Conservation (phyloP, 192 early-diverging fungal species). For the Mortierella claussenii region DNA sequence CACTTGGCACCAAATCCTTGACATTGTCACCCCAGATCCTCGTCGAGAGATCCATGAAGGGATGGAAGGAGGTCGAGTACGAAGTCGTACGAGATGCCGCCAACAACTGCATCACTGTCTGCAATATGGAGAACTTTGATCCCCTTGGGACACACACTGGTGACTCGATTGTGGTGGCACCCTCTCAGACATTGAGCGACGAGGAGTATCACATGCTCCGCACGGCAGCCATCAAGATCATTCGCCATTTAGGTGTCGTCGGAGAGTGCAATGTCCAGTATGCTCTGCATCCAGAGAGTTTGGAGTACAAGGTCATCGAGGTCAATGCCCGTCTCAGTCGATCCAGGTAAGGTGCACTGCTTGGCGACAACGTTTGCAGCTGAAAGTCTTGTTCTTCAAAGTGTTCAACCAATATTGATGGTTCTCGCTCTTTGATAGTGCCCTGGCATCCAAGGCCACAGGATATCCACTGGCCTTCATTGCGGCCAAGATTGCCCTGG, state of each 20-base stretch:
- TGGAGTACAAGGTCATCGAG: constrained; percentile 96
- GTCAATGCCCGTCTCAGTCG: constrained; percentile 97
- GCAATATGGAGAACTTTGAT: constrained; percentile 99
- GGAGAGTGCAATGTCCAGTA: constrained; percentile 99
- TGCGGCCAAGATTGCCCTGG: constrained; percentile 97
- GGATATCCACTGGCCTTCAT: constrained; percentile 98
- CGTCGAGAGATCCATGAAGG: constrained; percentile 96
- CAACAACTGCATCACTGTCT: constrained; percentile 99
- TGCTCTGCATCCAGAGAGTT: constrained; percentile 87
- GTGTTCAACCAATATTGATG: no score
- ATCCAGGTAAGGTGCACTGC: constrained; percentile 45
- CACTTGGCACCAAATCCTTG: constrained; percentile 87
- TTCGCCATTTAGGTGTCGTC: constrained; percentile 95
- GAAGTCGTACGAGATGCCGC: constrained; percentile 97
- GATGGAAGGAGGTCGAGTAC: constrained; percentile 99
- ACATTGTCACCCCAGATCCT: constrained; percentile 92
- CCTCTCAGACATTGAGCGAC: constrained; percentile 95
- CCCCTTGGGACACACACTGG: constrained; percentile 98
- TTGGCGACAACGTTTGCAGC: constrained; percentile 1
- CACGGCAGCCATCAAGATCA: constrained; percentile 93
- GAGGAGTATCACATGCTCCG: constrained; percentile 97
- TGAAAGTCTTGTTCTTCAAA: no score
- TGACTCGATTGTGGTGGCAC: constrained; percentile 99
- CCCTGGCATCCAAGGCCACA: constrained; percentile 97
- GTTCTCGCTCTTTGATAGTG: no score